Percentiles rank a stretch among this genome's conserved stretches.
Evolutionary conservation across 495 filamentous ascomycete genomes (phyloP).

Genomic region (Neohortaea acidophila): DNA sequence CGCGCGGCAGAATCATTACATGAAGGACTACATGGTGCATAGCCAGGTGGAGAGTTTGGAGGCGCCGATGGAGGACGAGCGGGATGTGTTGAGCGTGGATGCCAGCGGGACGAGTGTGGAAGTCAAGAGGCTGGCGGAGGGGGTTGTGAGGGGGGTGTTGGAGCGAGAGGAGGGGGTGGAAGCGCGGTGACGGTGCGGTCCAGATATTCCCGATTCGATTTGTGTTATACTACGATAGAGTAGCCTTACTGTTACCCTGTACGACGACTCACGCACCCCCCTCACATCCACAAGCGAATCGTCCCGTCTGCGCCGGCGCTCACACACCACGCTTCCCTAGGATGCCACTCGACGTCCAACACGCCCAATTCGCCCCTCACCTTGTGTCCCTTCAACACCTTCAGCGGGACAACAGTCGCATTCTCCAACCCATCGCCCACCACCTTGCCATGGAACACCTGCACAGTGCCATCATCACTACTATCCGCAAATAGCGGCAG

Average conservation of each 20-base stretch:
- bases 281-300: conserved; percentile 56
- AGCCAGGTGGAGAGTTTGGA: conserved; percentile 80
- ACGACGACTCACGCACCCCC: too few species aligned
- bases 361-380: conserved; percentile 68
- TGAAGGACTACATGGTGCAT: conserved; percentile 95
- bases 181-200: too few species aligned
- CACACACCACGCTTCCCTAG: conserved; percentile 77
- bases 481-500: conserved; percentile 85
- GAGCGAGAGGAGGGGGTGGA: too few species aligned
- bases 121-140: conserved; percentile 50
- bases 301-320: conserved; percentile 91
- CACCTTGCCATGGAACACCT: conserved; percentile 94
- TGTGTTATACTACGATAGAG: too few species aligned
- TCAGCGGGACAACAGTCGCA: conserved; percentile 86
- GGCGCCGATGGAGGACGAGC: conserved; percentile 60
- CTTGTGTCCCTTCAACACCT: conserved; percentile 81
- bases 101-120: conserved; percentile 48
- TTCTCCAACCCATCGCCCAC: conserved; percentile 89
- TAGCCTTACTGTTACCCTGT: too few species aligned
- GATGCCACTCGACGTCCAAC: conserved; percentile 90
- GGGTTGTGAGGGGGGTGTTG: conserved; percentile 19
- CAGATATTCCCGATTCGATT: too few species aligned
- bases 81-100: conserved; percentile 72
- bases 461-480: conserved; percentile 81
- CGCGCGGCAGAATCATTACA: conserved; percentile 70